Base-by-base conservation (phyloP, 768 basidiomycete genomes). In the Pisolithus sp. region DNA sequence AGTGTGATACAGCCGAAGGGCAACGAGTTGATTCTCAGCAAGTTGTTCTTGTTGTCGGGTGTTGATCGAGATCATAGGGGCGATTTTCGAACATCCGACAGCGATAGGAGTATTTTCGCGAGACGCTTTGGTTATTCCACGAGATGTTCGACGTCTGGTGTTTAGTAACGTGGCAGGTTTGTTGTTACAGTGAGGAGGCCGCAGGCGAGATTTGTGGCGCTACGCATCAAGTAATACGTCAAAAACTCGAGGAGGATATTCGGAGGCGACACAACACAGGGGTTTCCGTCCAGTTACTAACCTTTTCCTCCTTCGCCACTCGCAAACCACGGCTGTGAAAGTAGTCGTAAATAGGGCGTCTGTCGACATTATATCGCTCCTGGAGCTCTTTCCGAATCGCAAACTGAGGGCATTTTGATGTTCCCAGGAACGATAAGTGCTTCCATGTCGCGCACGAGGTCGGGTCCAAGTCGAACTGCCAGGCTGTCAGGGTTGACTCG, bases 301-400 rank as follows among this genome's bases (percentile, higher is more conserved):
- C 34, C 56, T 78, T 81, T 57, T 82, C 81, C 60, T 83, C 81
- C 58, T 81, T 83, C 21, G 81, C 77, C 24, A 83, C 82, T 26
- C 82, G 80, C 54, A 83, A 60, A 37, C 82, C 78, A 59, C 74
- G 71, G 59, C 74, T 76, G 66, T 87, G 86, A 67, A 85, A 87
- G 65, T 87, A 87, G 66, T 88, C 86, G 62, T 88, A 88, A 56
- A 88, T 81, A 58, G 86, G 85, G 57, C 86, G 71, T 57, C 86
- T 73, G 63, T 88, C 85, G 52, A 86, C 82, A 53, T 72, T 73
- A 63, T 85, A 85, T 43, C 82, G 78, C 61, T 81, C 77, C 66
- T 88, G 86, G 31, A 88, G 78, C 53, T 81, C 82, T 56, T 82
- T 83, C 51, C 86, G 77, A 48, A 82, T 71, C 7, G 80, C 74